These are phyloP conservation scores for Athelia sp. DNA, from an alignment of 1,284 basidiomycete genomes.

Conservation along the genomic window DNA sequence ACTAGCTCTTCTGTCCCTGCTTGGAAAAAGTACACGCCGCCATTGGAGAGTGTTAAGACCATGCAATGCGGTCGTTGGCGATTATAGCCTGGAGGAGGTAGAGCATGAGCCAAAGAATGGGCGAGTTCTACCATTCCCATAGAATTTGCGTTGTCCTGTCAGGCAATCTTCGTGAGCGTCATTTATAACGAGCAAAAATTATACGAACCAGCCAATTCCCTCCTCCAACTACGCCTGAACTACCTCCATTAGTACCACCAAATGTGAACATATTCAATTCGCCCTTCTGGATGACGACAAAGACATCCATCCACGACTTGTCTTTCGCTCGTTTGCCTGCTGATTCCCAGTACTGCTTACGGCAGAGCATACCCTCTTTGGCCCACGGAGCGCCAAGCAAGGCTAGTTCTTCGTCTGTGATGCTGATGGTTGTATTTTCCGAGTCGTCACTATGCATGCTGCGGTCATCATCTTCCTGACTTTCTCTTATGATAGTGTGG, in stretches of 20 bases:
- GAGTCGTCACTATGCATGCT: slow-evolving; percentile 63
- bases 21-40: slow-evolving; percentile 94
- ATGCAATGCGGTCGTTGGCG: slow-evolving; percentile 89
- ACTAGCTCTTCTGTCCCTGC: slow-evolving; percentile 97
- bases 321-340: slow-evolving; percentile 78
- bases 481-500: slow-evolving; percentile 92
- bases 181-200: slow-evolving; percentile 5
- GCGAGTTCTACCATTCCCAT: slow-evolving; percentile 81
- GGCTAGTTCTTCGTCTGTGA: slow-evolving; percentile 92
- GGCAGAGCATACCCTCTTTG: slow-evolving; percentile 92
- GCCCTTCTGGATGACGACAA: slow-evolving; percentile 93
- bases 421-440: slow-evolving; percentile 66
- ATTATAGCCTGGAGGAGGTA: slow-evolving; percentile 92
- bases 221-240: slow-evolving; percentile 74
- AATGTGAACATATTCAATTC: slow-evolving; percentile 94
- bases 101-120: slow-evolving; percentile 82
- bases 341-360: slow-evolving; percentile 92
- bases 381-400: slow-evolving; percentile 96
- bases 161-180: slow-evolving; percentile 5
- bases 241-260: slow-evolving; percentile 60
- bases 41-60: slow-evolving; percentile 86
- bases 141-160: slow-evolving; percentile 76
- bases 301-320: slow-evolving; percentile 89
- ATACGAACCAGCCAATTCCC: slow-evolving; percentile 92
- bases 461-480: slow-evolving; percentile 85